These are phyloP conservation scores for Boletus rex-veris DNA, from an alignment of 768 basidiomycete species.

Conservation along the genomic window DNA sequence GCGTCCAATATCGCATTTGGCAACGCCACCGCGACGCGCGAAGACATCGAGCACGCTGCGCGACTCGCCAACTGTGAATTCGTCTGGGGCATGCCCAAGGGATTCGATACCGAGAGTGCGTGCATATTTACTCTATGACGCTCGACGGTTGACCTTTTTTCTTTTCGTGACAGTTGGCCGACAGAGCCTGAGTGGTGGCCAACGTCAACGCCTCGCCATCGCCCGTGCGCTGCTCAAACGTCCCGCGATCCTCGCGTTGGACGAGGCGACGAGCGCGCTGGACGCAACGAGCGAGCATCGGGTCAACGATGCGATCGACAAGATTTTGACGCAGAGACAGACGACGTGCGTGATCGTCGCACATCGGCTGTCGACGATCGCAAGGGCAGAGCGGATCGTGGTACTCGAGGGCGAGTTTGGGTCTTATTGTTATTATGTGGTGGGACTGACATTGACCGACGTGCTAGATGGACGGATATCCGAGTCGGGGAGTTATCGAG, in stretches of 20 bases:
- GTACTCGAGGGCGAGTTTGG: constrained; percentile 71
- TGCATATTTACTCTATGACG: background rate
- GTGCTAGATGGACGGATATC: constrained; percentile 66
- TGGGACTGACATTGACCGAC: background rate
- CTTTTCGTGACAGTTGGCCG: constrained; percentile 20
- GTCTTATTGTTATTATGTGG: background rate
- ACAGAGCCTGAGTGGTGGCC: constrained; percentile 52
- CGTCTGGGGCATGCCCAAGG: constrained; percentile 89
- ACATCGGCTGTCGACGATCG: constrained; percentile 86
- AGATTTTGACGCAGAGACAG: constrained; percentile 71
- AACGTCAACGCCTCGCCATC: constrained; percentile 78
- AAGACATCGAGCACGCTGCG: constrained; percentile 85
- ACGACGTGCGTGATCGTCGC: constrained; percentile 90
- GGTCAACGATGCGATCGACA: constrained; percentile 84
- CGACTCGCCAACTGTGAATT: constrained; percentile 94
- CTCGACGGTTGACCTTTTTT: background rate
- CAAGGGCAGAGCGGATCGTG: constrained; percentile 84
- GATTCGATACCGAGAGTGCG: constrained; percentile 83
- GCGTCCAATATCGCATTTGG: constrained; percentile 95
- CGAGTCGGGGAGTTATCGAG: constrained; percentile 78
- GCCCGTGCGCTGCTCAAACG: constrained; percentile 86
- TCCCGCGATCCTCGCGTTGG: constrained; percentile 82
- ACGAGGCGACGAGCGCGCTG: constrained; percentile 86
- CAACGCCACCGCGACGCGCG: constrained; percentile 64
- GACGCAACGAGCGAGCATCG: constrained; percentile 87